Base-by-base conservation (phyloP, 192 early-diverging fungal species). In the Spizellomyces punctatus region DNA sequence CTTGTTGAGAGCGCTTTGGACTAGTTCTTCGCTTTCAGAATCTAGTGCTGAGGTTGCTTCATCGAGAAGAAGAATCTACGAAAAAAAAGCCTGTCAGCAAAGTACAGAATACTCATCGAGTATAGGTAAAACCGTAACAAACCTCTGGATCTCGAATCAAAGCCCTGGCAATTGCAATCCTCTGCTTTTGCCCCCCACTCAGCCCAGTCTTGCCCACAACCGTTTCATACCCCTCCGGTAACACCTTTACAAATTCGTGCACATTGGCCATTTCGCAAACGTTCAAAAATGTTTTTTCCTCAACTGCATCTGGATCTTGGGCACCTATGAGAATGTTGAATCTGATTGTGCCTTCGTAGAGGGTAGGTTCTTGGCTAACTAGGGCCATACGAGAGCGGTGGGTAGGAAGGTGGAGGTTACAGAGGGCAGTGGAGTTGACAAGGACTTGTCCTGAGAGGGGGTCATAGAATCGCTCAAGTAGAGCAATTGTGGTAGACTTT, bases 21-120 rank as follows among this genome's bases (percentile, higher is more conserved):
- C 94, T 5, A 90, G 71, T 55, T 75, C 82, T 79, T 95, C 94
- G 56, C 87, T 88, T 69, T 90, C 86, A 12, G 90, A 90, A 67
- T 95, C 94, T 54, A 95, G 74, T 0, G 94, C 94, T 6, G 86
- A 88, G 12, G 94, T 96, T 44, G 94, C 93, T 65, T 96, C 95
- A 80, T 96, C 95, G 9, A 96, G 77, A 36, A 95, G 69, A 67
- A 95, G 83, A 8, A 95, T 90, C 42, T 79, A 76, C 10, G 95
- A 93, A 64, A n/a, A 93, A 64, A n/a, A 58, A 82, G 1, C 86
- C 86, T 45, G 42, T 48, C 16, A 42, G 3, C 17, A 17, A 43
- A 36, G 27, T 36, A 36, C 27, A 6, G 6, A 16, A 43, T 43
- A 64, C 10, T 10, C 19, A 64, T 21, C 16, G 7, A 5, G 0